Evolutionary conservation across 345 rosid genomes (phyloP).

Genomic region (Geranium rotundifolium): DNA sequence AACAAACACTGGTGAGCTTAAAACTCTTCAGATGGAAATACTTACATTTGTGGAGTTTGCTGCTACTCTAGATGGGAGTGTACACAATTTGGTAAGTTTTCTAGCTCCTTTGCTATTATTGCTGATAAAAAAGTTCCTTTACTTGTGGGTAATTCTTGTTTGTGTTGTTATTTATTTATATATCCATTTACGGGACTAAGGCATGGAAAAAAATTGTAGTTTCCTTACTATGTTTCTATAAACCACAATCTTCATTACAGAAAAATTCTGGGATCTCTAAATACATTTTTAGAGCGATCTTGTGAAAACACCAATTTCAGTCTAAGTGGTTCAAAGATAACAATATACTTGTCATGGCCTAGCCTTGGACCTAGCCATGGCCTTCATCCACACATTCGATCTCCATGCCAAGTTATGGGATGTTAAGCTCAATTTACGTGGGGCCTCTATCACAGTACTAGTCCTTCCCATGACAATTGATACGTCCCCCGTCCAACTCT

Average conservation of each 20-base stretch:
- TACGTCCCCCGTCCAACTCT: too few species aligned
- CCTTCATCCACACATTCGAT: too few species aligned
- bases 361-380: too few species aligned
- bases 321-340: neutral
- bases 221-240: neutral
- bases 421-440: too few species aligned
- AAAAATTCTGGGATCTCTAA: neutral
- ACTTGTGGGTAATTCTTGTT: constrained; percentile 1
- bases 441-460: too few species aligned
- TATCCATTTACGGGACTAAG: neutral
- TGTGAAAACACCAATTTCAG: too few species aligned
- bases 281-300: neutral
- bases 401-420: too few species aligned
- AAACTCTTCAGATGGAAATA: constrained; percentile 45
- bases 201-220: constrained; percentile 12
- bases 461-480: too few species aligned
- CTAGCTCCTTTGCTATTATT: constrained; percentile 4
- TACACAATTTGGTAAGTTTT: constrained; percentile 47
- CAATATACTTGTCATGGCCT: neutral
- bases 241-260: neutral
- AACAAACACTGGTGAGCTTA: constrained; percentile 20
- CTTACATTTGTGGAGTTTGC: constrained; percentile 54
- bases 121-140: too few species aligned
- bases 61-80: constrained; percentile 44
- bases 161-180: constrained; percentile 9